Base-by-base conservation (phyloP, 2,329 filamentous ascomycete species). In the Dothidotthia symphoricarpi region DNA sequence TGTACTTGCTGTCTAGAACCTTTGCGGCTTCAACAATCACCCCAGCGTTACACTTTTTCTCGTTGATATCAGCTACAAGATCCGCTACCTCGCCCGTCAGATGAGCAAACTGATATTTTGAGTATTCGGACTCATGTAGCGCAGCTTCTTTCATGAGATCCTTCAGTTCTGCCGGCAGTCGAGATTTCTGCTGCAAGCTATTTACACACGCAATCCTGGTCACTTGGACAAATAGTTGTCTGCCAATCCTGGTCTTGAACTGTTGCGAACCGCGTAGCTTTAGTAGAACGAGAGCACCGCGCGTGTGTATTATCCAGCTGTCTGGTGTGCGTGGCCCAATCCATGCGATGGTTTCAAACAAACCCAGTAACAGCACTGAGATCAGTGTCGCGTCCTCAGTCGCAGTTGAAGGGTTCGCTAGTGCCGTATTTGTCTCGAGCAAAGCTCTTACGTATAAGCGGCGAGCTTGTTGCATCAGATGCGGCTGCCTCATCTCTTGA, bases 311-410 rank as follows among this genome's bases (percentile, higher is more conserved):
- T 1, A 32, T 43, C 51, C 48, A 52, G n/a, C 45, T 50, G 8
- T 32, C 36, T 7, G 48, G 43, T 8, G 41, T 40, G 4, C 36
- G 16, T 5, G 36, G 14, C 12, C 40, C 29, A 6, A 38, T 28
- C 26, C 45, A 54, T 3, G 39, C 33, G 10, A 51, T 37, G 6
- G 45, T 43, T 31, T 54, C 51, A 31, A 46, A 54, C 1, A 54
- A 24, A 16, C 46, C 39, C 11, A 52, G 35, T 2, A 54, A 33
- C 9, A 54, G 28, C 2, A 54, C 49, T 4, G 43, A 46, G 11
- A 49, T 33, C 7, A 54, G 44, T 8, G 47, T 48, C 11, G 30
- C 27, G 15, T 54, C 46, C 14, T 36, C 25, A 1, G 13, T 34
- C n/a, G 46, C 42, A 19, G 16, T 28, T 7, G 16, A 13, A 6